Percentiles rank a stretch among this genome's conserved stretches.
phyloP scores from a whole-genome alignment of 1,284 basidiomycete genomes.

The Tilletia horrida region DNA sequence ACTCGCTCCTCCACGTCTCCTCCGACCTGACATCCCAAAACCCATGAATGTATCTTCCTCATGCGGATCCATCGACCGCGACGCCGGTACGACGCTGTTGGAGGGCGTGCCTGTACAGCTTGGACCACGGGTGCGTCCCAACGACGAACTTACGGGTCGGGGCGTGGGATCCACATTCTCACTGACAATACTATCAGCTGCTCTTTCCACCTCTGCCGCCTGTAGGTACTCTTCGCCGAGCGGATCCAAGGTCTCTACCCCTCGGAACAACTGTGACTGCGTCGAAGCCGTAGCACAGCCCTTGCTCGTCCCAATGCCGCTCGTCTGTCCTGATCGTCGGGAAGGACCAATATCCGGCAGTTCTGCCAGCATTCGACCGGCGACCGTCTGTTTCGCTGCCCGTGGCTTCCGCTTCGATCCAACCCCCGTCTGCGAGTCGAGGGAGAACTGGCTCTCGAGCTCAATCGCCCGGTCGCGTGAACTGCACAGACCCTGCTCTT shows the following conservation, averaged over 20 bases:
- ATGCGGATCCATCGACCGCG: slow-evolving; percentile 11
- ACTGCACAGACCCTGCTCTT: neutral
- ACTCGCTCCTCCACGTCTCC: neutral
- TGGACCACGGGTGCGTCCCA: no score
- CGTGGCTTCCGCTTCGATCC: no score
- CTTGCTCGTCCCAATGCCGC: neutral
- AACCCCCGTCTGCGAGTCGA: neutral
- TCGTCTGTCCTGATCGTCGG: no score
- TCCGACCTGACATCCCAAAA: slow-evolving; percentile 3
- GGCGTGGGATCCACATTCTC: no score
- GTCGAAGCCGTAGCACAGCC: neutral
- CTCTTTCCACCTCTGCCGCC: no score
- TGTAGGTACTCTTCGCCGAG: neutral
- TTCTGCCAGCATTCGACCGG: neutral
- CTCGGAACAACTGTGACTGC: slow-evolving; percentile 4
- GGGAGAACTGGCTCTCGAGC: slow-evolving; percentile 1
- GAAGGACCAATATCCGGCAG: no score
- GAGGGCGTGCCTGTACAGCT: no score
- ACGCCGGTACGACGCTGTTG: neutral
- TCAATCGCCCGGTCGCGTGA: neutral
- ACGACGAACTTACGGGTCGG: no score
- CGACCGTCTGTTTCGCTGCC: neutral
- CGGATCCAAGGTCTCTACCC: neutral
- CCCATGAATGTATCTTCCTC: slow-evolving; percentile 16
- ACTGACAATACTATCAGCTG: no score